Conservation (phyloP, 306 rosid species). For the Crataegus laevigata region DNA sequence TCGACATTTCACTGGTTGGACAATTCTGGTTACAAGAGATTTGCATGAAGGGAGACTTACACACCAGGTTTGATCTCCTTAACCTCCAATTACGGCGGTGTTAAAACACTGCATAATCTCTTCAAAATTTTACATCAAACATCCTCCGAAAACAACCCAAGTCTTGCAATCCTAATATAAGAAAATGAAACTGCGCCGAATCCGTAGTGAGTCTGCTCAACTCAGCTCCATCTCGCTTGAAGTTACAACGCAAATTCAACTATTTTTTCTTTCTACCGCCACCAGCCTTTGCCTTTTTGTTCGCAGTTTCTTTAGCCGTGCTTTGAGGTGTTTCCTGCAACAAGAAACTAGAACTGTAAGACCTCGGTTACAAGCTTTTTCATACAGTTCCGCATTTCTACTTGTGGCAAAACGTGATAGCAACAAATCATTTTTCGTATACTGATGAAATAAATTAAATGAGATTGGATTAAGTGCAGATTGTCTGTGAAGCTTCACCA, state of each 20-base stretch:
- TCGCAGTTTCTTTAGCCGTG: conserved; percentile 32
- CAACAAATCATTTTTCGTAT: background rate
- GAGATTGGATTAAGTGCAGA: conserved; percentile 17
- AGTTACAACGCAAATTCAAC: conserved; percentile 15
- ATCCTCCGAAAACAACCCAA: background rate
- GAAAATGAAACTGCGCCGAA: background rate
- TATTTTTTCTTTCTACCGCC: conserved; percentile 61
- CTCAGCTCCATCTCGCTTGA: background rate
- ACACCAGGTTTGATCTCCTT: background rate
- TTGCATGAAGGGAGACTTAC: background rate
- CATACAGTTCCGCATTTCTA: background rate
- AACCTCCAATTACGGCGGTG: background rate
- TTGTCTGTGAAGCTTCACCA: conserved; percentile 53
- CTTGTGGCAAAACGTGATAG: background rate
- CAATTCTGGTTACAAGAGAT: background rate
- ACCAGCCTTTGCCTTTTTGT: conserved; percentile 49
- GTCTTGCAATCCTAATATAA: background rate
- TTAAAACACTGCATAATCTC: background rate
- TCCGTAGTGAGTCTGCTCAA: background rate
- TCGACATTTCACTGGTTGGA: background rate
- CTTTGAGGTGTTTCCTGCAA: conserved; percentile 51
- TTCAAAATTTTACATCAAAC: background rate
- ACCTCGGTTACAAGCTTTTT: background rate
- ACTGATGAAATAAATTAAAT: background rate
- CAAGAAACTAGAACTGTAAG: background rate